A percentile compares a stretch with the other conserved stretches of the same genome.
Conservation (phyloP, 106 monocot genomes). For the Dioscorea dumetorum region DNA sequence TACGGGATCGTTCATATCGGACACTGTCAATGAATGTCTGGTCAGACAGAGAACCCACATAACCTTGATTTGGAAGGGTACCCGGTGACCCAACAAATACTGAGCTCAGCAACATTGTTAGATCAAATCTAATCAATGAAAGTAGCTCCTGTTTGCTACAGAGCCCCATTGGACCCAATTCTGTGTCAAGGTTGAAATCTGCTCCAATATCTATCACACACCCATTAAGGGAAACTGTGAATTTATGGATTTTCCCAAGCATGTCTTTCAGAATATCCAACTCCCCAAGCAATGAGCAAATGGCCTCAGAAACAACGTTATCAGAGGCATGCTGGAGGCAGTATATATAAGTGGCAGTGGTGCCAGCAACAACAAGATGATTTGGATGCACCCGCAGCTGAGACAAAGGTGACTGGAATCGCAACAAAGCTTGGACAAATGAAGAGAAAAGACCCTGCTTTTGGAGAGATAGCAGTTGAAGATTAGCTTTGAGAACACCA, state of each 20-base stretch:
- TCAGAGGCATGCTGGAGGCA: conserved; percentile 58
- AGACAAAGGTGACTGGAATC: conserved; percentile 61
- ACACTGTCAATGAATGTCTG: conserved; percentile 5
- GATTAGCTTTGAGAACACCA: conserved; percentile 60
- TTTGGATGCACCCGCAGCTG: conserved; percentile 80
- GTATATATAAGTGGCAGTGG: conserved; percentile 66
- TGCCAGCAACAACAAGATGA: conserved; percentile 56
- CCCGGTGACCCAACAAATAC: conserved; percentile 21
- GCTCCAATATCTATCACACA: conserved; percentile 9
- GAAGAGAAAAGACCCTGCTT: conserved; percentile 54
- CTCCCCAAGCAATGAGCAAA: conserved; percentile 59
- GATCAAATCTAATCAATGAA: conserved; percentile 87
- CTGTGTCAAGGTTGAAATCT: background rate
- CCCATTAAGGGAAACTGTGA: background rate
- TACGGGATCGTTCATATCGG: conserved; percentile 25
- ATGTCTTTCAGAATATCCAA: conserved; percentile 49
- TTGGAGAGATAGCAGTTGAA: conserved; percentile 67
- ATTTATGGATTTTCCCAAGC: conserved; percentile 23
- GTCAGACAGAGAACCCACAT: conserved; percentile 2
- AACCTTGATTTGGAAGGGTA: background rate
- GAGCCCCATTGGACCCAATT: conserved; percentile 1
- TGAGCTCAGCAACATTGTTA: conserved; percentile 49
- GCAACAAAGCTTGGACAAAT: conserved; percentile 47
- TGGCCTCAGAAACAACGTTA: conserved; percentile 46
- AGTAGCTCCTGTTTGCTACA: conserved; percentile 58